Conservation (phyloP, 352 stramenopile species). For the Pseudoperonospora humuli region DNA sequence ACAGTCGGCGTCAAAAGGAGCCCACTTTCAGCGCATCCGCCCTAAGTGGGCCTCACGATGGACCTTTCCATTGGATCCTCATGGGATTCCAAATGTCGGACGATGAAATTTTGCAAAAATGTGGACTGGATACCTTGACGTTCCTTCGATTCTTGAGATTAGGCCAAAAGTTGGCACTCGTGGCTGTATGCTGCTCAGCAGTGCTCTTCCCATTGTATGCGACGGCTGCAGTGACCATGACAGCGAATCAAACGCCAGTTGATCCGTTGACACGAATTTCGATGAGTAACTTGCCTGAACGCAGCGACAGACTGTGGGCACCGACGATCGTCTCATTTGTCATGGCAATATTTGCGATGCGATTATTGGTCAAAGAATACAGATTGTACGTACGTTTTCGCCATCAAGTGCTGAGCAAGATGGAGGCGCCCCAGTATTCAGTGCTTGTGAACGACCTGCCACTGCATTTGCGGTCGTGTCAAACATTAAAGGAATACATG, state of each 20-base stretch:
- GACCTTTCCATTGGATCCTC: conserved; percentile 47
- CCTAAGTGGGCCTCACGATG: background rate
- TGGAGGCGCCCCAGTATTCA: conserved; percentile 61
- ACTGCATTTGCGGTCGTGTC: conserved; percentile 40
- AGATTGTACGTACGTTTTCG: conserved; percentile 47
- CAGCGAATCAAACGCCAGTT: conserved; percentile 15
- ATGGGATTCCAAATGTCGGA: conserved; percentile 38
- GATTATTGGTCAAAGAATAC: conserved; percentile 55
- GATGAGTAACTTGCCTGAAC: conserved; percentile 62
- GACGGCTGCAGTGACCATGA: conserved; percentile 25
- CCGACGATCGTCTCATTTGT: conserved; percentile 44
- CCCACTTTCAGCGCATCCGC: conserved; percentile 24
- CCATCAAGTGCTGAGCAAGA: conserved; percentile 46
- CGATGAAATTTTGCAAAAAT: conserved; percentile 59
- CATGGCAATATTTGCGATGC: conserved; percentile 48
- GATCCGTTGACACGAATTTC: conserved; percentile 59
- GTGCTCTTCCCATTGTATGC: conserved; percentile 68
- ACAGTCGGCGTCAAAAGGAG: conserved; percentile 31
- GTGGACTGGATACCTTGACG: conserved; percentile 66
- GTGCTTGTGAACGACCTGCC: conserved; percentile 69
- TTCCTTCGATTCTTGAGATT: conserved; percentile 66
- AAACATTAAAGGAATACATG: conserved; percentile 68
- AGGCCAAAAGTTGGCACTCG: conserved; percentile 56
- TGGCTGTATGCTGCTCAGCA: conserved; percentile 44
- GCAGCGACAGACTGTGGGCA: conserved; percentile 54